These are phyloP conservation scores for Cytospora paraplurivora DNA, from an alignment of 2,329 filamentous ascomycete species.

Conservation along the genomic window DNA sequence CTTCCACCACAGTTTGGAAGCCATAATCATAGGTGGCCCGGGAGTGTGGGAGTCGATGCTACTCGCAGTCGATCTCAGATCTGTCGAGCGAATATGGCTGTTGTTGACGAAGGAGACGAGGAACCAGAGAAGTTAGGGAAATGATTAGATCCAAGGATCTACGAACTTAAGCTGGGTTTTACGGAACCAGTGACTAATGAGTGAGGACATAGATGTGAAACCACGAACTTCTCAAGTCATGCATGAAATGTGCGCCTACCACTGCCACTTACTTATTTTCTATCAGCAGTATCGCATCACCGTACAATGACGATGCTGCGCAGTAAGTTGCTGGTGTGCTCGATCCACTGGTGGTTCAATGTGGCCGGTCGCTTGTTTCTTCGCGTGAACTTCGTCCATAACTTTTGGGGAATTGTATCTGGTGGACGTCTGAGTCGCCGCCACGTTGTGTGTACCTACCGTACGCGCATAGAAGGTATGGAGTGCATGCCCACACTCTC, in stretches of 20 bases:
- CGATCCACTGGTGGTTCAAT: not conserved
- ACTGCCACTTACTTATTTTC: not conserved
- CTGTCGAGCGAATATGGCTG: not conserved
- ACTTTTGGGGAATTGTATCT: not conserved
- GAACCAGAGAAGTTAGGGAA: not conserved
- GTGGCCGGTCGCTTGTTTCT: not conserved
- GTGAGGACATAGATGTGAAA: not conserved
- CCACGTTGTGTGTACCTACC: not conserved
- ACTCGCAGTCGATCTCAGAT: not conserved
- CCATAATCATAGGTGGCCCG: not conserved
- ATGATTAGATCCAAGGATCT: not conserved
- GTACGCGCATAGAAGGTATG: not conserved
- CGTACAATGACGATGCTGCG: not conserved
- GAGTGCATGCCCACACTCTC: not conserved
- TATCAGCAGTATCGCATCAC: not conserved
- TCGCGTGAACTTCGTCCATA: not conserved
- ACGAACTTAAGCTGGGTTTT: not conserved
- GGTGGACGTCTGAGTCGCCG: not conserved
- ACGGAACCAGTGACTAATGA: not conserved
- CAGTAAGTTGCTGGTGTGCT: not conserved
- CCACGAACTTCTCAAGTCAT: not conserved
- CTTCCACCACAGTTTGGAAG: slow-evolving; percentile 28
- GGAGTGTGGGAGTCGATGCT: not conserved
- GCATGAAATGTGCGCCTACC: not conserved
- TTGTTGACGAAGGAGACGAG: not conserved